A percentile compares a stretch with the other conserved stretches of the same genome.
Evolutionary conservation across 2,329 filamentous ascomycete genomes (phyloP).

Genomic region (Hypoxylon sp.): DNA sequence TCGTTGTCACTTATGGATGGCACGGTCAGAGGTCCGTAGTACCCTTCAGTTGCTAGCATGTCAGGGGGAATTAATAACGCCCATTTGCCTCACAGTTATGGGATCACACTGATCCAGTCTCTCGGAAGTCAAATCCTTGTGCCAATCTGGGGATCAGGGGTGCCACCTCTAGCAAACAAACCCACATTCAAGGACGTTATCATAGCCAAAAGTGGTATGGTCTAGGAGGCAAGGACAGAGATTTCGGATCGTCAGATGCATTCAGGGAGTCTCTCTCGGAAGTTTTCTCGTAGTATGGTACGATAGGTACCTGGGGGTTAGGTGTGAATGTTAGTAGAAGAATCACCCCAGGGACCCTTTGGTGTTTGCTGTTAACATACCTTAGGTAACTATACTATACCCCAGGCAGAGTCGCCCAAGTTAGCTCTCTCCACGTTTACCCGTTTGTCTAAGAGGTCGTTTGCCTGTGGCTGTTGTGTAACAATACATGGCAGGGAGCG

Average conservation of each 20-base stretch:
- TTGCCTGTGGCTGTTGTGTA: conserved; percentile 15
- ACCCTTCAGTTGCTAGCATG: background rate
- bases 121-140: background rate
- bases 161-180: background rate
- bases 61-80: background rate
- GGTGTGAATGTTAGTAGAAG: background rate
- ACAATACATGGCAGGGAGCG: conserved; percentile 12
- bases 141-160: background rate
- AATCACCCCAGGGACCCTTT: background rate
- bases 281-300: background rate
- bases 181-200: background rate
- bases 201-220: too few species aligned
- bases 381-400: conserved; percentile 7
- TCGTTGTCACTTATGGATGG: background rate
- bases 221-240: background rate
- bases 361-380: conserved; percentile 22
- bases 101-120: background rate
- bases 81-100: background rate
- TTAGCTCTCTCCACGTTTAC: background rate
- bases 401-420: background rate
- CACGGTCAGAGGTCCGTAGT: background rate
- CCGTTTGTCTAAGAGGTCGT: conserved; percentile 2
- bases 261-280: background rate
- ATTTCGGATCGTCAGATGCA: background rate
- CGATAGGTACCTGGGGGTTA: background rate